A percentile compares a stretch with the other conserved stretches of the same genome.
phyloP scores from a whole-genome alignment of 768 basidiomycete species.

The Pleurotus tuber-regium region DNA sequence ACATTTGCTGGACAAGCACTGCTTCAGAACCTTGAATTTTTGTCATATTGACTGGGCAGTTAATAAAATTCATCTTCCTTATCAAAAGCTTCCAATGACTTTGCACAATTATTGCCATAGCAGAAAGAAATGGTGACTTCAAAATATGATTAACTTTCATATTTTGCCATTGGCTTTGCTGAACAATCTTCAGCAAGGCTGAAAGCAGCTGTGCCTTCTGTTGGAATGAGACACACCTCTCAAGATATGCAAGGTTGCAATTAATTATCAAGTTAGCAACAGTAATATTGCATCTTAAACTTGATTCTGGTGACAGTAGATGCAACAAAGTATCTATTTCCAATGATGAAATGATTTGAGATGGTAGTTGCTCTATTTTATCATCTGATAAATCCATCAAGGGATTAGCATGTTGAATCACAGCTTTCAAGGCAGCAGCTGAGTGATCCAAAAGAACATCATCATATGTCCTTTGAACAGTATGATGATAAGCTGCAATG shows the following conservation, averaged over 20 bases:
- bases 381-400: conserved; percentile 7
- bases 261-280: background rate
- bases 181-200: background rate
- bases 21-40: background rate
- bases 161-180: background rate
- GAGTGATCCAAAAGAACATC: conserved; percentile 16
- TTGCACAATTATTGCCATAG: background rate
- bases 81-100: background rate
- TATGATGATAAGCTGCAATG: conserved; percentile 13
- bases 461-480: conserved; percentile 16
- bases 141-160: background rate
- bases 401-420: background rate
- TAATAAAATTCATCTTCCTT: background rate
- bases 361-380: background rate
- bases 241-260: background rate
- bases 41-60: background rate
- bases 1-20: background rate
- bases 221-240: background rate
- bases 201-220: conserved; percentile 6
- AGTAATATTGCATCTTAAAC: background rate
- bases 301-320: background rate
- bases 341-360: background rate
- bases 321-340: background rate
- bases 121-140: background rate
- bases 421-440: conserved; percentile 13